phyloP scores from a whole-genome alignment of 257 asterid species.

The Galeopsis tetrahit region DNA sequence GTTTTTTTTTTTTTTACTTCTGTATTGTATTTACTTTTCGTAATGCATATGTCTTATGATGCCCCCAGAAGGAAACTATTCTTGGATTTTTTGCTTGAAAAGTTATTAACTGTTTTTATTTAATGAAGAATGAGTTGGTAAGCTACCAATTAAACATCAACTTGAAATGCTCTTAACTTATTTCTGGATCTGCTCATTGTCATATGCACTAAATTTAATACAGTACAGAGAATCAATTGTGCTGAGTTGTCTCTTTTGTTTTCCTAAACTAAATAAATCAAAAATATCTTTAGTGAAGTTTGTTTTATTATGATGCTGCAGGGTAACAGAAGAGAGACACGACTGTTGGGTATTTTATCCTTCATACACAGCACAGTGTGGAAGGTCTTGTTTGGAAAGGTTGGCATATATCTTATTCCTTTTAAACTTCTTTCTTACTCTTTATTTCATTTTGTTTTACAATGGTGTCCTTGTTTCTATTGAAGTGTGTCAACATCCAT shows the following conservation, averaged over 20 bases:
- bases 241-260: background rate
- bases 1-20: too few relatives aligned
- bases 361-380: slow-evolving; percentile 93
- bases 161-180: slow-evolving; percentile 13
- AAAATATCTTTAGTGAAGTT: slow-evolving; percentile 7
- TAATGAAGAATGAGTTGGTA: background rate
- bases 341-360: slow-evolving; percentile 81
- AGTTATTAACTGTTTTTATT: background rate
- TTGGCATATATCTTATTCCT: slow-evolving; percentile 31
- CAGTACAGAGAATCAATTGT: background rate
- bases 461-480: background rate
- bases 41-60: background rate
- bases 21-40: background rate
- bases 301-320: slow-evolving; percentile 34
- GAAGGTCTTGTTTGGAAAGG: slow-evolving; percentile 95
- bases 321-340: slow-evolving; percentile 93
- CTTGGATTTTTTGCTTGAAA: background rate
- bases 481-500: background rate
- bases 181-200: slow-evolving; percentile 20
- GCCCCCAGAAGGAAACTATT: background rate
- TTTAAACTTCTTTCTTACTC: background rate
- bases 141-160: background rate
- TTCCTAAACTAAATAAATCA: slow-evolving; percentile 2
- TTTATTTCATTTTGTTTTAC: background rate
- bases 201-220: background rate